These are phyloP conservation scores for Lichtheimia ornata DNA, from an alignment of 371 early-diverging fungal genomes.

Conservation along the genomic window DNA sequence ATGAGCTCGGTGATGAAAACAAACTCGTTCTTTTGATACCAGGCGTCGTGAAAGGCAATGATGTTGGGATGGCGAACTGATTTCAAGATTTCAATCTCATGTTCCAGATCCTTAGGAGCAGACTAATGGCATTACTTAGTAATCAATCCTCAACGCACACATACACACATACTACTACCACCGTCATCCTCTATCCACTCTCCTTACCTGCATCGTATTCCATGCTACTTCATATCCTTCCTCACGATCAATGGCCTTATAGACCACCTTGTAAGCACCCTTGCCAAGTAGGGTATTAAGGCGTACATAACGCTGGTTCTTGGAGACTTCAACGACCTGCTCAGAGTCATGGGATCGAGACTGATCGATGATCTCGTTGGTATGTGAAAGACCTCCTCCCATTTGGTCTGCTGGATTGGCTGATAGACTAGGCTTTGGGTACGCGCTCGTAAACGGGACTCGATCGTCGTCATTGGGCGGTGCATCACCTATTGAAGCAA, in stretches of 20 bases:
- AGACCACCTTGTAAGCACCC: slow-evolving; percentile 89
- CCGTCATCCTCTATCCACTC: background rate
- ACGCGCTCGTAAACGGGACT: slow-evolving; percentile 5
- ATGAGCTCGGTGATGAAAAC: slow-evolving; percentile 92
- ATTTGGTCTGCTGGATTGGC: slow-evolving; percentile 27
- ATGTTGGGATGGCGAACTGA: slow-evolving; percentile 87
- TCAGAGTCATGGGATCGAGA: slow-evolving; percentile 43
- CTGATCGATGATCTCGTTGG: slow-evolving; percentile 46
- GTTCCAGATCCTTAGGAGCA: slow-evolving; percentile 37
- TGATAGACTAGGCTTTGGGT: slow-evolving; percentile 1
- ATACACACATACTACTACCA: background rate
- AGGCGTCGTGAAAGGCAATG: slow-evolving; percentile 75
- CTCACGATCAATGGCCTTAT: slow-evolving; percentile 86
- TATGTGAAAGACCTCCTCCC: slow-evolving; percentile 34
- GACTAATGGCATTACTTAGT: background rate
- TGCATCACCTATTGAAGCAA: background rate
- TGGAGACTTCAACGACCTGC: slow-evolving; percentile 46
- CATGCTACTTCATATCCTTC: slow-evolving; percentile 92
- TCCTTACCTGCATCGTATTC: slow-evolving; percentile 62
- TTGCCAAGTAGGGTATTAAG: slow-evolving; percentile 71
- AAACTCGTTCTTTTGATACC: slow-evolving; percentile 73
- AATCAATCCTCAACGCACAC: background rate
- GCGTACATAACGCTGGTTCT: slow-evolving; percentile 65
- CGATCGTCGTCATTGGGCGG: background rate
- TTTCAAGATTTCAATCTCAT: slow-evolving; percentile 72